Evolutionary conservation across 345 rosid species (phyloP), one percentile per base, ranked within the genome.

Genomic region (Sonneratia alba): DNA sequence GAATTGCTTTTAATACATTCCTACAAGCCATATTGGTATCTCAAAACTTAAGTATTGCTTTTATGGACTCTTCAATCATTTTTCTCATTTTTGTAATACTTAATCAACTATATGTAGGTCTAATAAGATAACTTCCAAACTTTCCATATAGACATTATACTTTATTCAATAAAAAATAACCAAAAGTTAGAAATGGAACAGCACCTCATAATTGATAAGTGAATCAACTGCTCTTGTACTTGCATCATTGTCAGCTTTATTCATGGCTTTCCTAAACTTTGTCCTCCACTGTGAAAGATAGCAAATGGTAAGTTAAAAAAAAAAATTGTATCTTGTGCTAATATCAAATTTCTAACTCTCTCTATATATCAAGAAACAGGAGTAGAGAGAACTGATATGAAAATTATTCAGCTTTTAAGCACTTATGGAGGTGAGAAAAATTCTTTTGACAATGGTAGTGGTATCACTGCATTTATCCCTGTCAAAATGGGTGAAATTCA

Each of bases 181-280:
- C 21, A 27, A 68, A 14, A 68, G 37, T 3, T 13, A 68, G 34
- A 36, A 14, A 6, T 22, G 37, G 16, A 24, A 68, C 21, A 68
- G 19, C 56, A 95, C 98, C 98, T 96, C 99, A 84, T 96, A 95
- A 82, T 95, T 92, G 76, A 95, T 92, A 48, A 92, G 91, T 12
- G 99, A 95, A 89, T 95, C 99, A 70, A 95, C 84, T 73, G 93
- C 99, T 84, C 91, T 88, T 32, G 98, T 85, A 83, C 80, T 89
- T 72, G 97, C 98, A 87, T 94, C 92, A 77, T 94, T 94, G 80
- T 95, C 99, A 77, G 99, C 99, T 82, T 95, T 92, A 82, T 95
- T 95, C 99, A 95, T 92, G 68, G 84, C 90, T 81, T 87, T 92
- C 81, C 99, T 86, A 85, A 89, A 95, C 88, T 88, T 90, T 71